These are phyloP conservation scores for Zygosaccharomyces pseudobailii DNA, from an alignment of 1,139 yeast genomes.

Conservation along the genomic window DNA sequence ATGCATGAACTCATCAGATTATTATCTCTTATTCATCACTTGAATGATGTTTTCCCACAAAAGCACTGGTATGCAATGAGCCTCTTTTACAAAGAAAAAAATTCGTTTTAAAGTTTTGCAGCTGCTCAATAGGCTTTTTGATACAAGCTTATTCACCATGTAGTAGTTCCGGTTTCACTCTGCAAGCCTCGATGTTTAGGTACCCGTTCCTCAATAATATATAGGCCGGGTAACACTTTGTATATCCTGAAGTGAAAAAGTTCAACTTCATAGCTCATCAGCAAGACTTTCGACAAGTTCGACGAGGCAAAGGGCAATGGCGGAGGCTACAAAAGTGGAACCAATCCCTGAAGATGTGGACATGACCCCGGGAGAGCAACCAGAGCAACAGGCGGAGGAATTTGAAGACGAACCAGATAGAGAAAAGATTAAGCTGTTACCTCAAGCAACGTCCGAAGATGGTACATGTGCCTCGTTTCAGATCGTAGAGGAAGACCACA, in stretches of 20 bases:
- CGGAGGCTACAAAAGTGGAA: conserved; percentile 1
- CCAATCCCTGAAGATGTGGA: conserved; percentile 28
- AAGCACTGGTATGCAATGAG: no score
- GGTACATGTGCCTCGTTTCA: conserved; percentile 96
- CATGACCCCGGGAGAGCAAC: conserved; percentile 24
- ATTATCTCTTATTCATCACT: no score
- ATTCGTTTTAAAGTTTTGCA: no score
- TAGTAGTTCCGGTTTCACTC: no score
- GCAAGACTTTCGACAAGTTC: background rate
- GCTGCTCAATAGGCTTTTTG: no score
- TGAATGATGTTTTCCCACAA: no score
- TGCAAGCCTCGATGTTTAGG: no score
- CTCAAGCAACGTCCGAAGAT: conserved; percentile 85
- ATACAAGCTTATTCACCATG: no score
- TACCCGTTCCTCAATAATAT: no score
- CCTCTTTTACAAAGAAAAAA: no score
- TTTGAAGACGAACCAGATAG: conserved; percentile 35
- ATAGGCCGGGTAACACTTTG: no score
- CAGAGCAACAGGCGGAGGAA: conserved; percentile 21
- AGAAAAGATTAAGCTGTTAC: conserved; percentile 48
- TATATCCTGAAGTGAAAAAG: background rate
- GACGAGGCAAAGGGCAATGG: conserved; percentile 1
- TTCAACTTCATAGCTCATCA: background rate
- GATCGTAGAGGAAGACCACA: conserved; percentile 88
- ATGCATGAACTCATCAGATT: no score